These are phyloP conservation scores for Stromatinia cepivora DNA, from an alignment of 2,329 filamentous ascomycete species.

Conservation along the genomic window DNA sequence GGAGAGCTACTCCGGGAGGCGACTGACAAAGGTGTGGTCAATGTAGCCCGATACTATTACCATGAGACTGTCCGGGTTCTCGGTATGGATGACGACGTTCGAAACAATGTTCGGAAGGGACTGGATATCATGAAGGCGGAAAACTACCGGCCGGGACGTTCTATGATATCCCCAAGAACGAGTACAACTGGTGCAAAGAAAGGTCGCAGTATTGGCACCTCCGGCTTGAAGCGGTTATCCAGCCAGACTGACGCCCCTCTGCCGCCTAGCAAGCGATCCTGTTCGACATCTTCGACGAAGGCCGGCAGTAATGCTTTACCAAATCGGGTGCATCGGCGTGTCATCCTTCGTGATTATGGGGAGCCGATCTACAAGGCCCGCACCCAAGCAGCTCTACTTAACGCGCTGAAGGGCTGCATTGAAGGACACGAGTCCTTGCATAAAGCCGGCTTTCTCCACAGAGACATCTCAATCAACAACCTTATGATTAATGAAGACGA, in stretches of 20 bases:
- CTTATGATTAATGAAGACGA: neutral
- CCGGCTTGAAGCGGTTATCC: no score
- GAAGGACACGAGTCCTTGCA: no score
- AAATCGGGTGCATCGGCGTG: constrained; percentile 46
- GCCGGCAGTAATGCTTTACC: no score
- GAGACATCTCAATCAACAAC: no score
- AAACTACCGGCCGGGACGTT: constrained; percentile 29
- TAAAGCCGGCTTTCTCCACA: no score
- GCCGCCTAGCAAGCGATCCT: constrained; percentile 40
- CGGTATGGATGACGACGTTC: constrained; percentile 41
- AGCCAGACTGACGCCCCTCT: constrained; percentile 13
- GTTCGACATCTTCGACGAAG: constrained; percentile 25
- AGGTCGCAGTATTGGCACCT: no score
- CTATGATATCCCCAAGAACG: constrained; percentile 20
- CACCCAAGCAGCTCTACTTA: constrained; percentile 34
- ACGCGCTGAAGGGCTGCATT: no score
- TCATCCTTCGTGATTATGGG: constrained; percentile 46
- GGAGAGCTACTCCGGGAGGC: constrained; percentile 45
- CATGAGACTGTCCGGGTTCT: constrained; percentile 46
- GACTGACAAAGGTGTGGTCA: constrained; percentile 42
- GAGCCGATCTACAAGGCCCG: constrained; percentile 47
- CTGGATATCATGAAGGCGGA: constrained; percentile 29
- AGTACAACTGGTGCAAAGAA: constrained; percentile 30
- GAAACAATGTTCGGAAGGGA: constrained; percentile 39
- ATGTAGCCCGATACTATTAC: constrained; percentile 48